Base-by-base conservation (phyloP, 2,329 filamentous ascomycete genomes). In the Ceratocystis cacaofunesta region DNA sequence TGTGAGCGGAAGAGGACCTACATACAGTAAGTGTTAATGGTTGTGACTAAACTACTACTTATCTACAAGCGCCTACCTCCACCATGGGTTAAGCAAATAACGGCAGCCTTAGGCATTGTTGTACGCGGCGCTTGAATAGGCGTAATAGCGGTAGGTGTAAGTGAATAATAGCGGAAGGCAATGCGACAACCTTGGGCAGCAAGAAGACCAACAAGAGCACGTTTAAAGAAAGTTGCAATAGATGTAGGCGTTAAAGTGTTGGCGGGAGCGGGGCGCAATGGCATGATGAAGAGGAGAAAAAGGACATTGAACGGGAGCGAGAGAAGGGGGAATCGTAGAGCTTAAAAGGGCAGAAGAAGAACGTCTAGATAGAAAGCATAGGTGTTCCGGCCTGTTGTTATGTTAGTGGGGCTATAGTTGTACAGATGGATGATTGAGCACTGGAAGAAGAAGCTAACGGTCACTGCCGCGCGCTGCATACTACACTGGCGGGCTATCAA, bases 1-100 rank as follows among this genome's bases (percentile, higher is more conserved):
- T 5, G 86, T 75, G 19, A 85, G 66, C 3, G 83, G 83, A 76
- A 85, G 76, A 1, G 83, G 83, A 1, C 83, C 79, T 78, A 50
- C 28, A 65, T 5, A 30, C 12, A 30, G 46, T 1, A 41, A 8
- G 8, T 17, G 36, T 15, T 36, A 52, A 15, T 32, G 36, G 2
- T 25, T 15, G 19, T 25, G n/a, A 32, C 44, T 48, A 12, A 1
- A 30, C n/a, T n/a, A 55, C 25, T 36, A 12, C 19, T 1, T 43
- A 22, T 36, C 30, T n/a, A 19, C 28, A 43, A n/a, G 5, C 17
- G 30, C 72, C 65, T 70, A 78, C 77, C 77, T 70, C 78, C 78
- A 48, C 78, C 78, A 68, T 80, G 78, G n/a, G 78, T 78, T 22
- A 80, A 72, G n/a, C 76, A 77, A 69, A 80, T 72, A 8, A 79